Conservation (phyloP, 805 yeast genomes). For the Ogataea chonburiensis region DNA sequence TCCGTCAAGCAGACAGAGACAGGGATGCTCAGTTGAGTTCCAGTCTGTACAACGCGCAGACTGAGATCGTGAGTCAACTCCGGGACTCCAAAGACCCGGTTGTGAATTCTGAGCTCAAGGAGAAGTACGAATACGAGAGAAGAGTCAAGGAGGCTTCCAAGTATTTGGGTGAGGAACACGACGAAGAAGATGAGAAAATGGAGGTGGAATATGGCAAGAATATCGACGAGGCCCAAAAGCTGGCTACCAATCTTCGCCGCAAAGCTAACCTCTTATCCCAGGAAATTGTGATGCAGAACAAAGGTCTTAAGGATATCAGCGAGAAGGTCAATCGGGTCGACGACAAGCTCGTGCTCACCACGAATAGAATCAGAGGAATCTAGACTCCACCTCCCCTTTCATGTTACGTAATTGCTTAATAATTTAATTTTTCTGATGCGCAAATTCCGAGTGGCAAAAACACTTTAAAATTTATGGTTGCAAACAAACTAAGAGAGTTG, state of each 20-base stretch:
- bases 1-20: slow-evolving; percentile 34
- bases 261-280: slow-evolving; percentile 71
- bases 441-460: slow-evolving; percentile 14
- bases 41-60: slow-evolving; percentile 29
- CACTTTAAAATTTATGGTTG: slow-evolving; percentile 28
- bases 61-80: slow-evolving; percentile 45
- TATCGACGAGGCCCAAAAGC: slow-evolving; percentile 69
- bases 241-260: slow-evolving; percentile 67
- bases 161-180: slow-evolving; percentile 78
- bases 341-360: slow-evolving; percentile 53
- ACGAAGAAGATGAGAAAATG: slow-evolving; percentile 89
- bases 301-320: slow-evolving; percentile 69
- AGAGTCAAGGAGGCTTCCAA: slow-evolving; percentile 58
- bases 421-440: slow-evolving; percentile 2
- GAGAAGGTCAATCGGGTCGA: slow-evolving; percentile 84
- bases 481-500: slow-evolving; percentile 41
- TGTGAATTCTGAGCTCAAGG: slow-evolving; percentile 31
- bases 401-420: slow-evolving; percentile 4
- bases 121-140: slow-evolving; percentile 51
- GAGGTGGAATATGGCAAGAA: slow-evolving; percentile 85
- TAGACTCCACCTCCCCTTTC: slow-evolving; percentile 6
- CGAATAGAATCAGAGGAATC: slow-evolving; percentile 35
- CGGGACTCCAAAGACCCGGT: slow-evolving; percentile 31
- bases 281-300: slow-evolving; percentile 79
- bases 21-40: slow-evolving; percentile 30